Evolutionary conservation across 1,284 basidiomycete genomes (phyloP), one percentile per base, ranked within the genome.

Genomic region (Fomitopsis pinicola): DNA sequence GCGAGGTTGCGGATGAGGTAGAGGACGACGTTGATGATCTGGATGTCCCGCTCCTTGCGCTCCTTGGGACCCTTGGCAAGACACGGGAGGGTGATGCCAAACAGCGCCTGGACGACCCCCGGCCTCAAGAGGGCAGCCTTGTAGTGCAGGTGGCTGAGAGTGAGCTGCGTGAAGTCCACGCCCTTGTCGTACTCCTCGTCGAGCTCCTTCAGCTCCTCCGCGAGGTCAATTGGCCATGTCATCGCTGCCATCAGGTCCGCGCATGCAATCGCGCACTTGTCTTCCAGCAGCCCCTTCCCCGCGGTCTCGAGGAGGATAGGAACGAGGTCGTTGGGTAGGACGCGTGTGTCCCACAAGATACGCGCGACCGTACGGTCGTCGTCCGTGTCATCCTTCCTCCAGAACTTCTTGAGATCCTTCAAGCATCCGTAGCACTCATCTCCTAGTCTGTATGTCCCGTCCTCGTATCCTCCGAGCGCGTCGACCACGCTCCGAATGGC

Each of bases 171-270:
- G 73, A 95, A 97, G 74, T 98, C 95, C 17, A 92, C 85, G 19
- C 87, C 84, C 62, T 83, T 84, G 70, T 91, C 89, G 33, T 85
- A 64, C 54, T 86, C 89, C 57, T 93, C 90, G 69, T 94, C 90
- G 55, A 95, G 82, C 71, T 97, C 95, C 71, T 91, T 92, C 63
- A 98, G 79, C 75, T 98, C 96, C 68, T 92, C 89, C 1, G 92
- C 91, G 62, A 97, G 80, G 75, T 98, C 93, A 62, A 98, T 96
- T 1, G 96, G 96, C 95, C 95, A 98, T 3, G 95, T 98, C 88
- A 98, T 91, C 0, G 95, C 94, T 0, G 93, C 92, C 69, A 97
- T 88, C 30, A 98, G 80, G 72, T 98, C 96, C 7, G 87, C 90
- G 66, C 91, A 92, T 2, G 91, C 87, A 26, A 97, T 83, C 0